Base-by-base conservation (phyloP, 2,329 filamentous ascomycete genomes). In the Purpureocillium takamizusanense region DNA sequence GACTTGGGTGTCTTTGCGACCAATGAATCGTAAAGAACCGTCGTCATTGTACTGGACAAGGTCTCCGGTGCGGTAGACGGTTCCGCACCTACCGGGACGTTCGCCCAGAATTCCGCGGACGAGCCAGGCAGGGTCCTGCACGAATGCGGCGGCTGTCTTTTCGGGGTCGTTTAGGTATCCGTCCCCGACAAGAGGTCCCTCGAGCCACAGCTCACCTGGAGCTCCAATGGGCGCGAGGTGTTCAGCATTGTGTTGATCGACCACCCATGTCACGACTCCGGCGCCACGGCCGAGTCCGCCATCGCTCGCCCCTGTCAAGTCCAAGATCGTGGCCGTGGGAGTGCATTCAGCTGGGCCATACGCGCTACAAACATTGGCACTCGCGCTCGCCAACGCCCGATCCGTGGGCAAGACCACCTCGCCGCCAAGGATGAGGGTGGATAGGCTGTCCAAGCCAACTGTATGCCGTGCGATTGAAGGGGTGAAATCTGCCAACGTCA, bases 1-100 rank as follows among this genome's bases (percentile, higher is more conserved):
- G 35, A 77, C 63, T 50, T 77, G 73, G 1, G 61, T 62, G 47
- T 77, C 73, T 45, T 71, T 72, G 31, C 74, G 60, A 35, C 70
- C 70, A 36, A 70, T 47, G 38, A 61, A 69, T 2, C 54, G 45
- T 16, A 70, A 49, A 9, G 44, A 46, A 14, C 63, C 62, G 42
- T 67, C 56, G 1, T 39, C 32, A 33, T 57, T 47, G 31, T 60
- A 58, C 43, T 37, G 28, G 30, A 47, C 35, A 3, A 51, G 40
- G 31, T 51, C 50, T 3, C 48, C 48, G 6, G 49, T 50, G 29
- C 45, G 45, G 36, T 51, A 51, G 7, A 52, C 35, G 18, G 49
- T 37, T 21, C 44, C 42, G n/a, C 30, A 29, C 10, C 37, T 37
- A 12, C 38, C 28, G 8, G 39, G 17, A n/a, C 29, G 34, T 17